These are phyloP conservation scores for Aspergillus sojae DNA, from an alignment of 2,329 filamentous ascomycete species.

Conservation along the genomic window DNA sequence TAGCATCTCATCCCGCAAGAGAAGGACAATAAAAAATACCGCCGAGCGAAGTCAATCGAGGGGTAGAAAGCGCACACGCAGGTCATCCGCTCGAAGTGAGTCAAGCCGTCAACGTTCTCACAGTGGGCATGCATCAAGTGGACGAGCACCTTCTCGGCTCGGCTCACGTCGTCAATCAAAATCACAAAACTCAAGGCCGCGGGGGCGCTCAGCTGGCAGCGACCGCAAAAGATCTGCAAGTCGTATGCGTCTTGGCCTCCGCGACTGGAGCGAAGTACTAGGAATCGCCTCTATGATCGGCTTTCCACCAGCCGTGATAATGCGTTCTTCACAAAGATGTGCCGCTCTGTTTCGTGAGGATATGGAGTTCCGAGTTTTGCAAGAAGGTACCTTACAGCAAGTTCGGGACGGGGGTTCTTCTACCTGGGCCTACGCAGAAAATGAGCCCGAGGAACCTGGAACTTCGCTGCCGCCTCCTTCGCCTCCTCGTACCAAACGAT, in stretches of 20 bases:
- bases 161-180: conserved; percentile 10
- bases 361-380: conserved; percentile 65
- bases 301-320: conserved; percentile 66
- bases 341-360: conserved; percentile 72
- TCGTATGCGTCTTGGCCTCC: conserved; percentile 41
- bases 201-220: conserved; percentile 20
- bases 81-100: conserved; percentile 11
- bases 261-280: conserved; percentile 85
- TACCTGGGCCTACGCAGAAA: conserved; percentile 36
- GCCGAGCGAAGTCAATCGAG: conserved; percentile 23
- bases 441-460: conserved; percentile 28
- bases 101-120: conserved; percentile 12
- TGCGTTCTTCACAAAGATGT: conserved; percentile 73
- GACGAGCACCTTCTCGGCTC: neutral
- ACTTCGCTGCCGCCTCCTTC: conserved; percentile 8
- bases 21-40: conserved; percentile 4
- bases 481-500: conserved; percentile 1
- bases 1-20: conserved; percentile 14
- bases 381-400: conserved; percentile 39
- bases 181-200: conserved; percentile 16
- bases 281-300: conserved; percentile 75
- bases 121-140: conserved; percentile 13
- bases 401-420: conserved; percentile 22
- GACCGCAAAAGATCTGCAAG: conserved; percentile 13
- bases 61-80: conserved; percentile 27